Evolutionary conservation across 352 stramenopile species (phyloP), one percentile per base, ranked within the genome.

Genomic region (Peronospora tabacina): DNA sequence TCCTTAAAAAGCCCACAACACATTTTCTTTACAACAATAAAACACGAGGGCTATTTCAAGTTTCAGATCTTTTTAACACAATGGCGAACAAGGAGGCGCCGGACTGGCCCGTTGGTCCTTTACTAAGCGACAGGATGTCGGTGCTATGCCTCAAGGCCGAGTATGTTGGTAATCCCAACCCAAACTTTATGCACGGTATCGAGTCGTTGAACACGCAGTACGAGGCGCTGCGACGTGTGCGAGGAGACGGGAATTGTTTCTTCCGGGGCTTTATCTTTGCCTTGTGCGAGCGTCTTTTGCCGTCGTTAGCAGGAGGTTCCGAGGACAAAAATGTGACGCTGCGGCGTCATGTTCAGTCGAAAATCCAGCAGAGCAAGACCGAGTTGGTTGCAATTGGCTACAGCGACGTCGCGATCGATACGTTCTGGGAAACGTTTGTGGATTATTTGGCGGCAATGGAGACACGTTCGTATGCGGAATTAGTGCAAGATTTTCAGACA

Each of bases 341-440:
- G 22, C 63, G 68, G 10, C 22, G 35, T 5, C 64, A 61, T 28
- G 66, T 90, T 12, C 73, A 82, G 44, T 54, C 75, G 16, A 83
- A 58, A 52, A 86, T 90, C 47, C 76, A 76, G 33, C 44, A 63
- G 24, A 87, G 75, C 45, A 90, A 90, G 55, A 58, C 44, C 20
- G 73, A 86, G 41, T 67, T 96, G 19, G 46, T 95, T 30, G 66
- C 73, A 1, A 64, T 94, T 28, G 90, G 90, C 38, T 98, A 97
- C 66, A 90, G 88, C 36, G 82, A 95, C 61, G 77, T 93, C 17
- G 83, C 88, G 6, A 91, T 98, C 63, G 90, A 97, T 63, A 78
- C 84, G 45, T 97, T 97, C 75, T 89, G 91, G 68, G 92, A 97
- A 43, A 95, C 84, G 19, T 84, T 97, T 50, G 75, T 96, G 15